Evolutionary conservation across 2,329 filamentous ascomycete genomes (phyloP).

Genomic region (Amphichorda felina): DNA sequence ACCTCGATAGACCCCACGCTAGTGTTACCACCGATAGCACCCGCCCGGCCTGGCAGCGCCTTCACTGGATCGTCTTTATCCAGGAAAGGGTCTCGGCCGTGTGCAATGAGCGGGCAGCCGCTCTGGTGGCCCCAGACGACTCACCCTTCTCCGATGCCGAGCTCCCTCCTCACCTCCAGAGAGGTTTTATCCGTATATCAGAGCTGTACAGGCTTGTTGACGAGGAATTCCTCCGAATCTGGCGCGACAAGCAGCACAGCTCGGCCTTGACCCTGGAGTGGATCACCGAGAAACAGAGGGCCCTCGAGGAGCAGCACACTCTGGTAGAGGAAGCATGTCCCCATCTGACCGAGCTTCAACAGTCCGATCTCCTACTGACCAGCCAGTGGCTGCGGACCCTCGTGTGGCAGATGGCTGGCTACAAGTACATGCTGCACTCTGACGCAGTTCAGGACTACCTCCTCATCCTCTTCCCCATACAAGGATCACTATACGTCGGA

Average conservation of each 20-base stretch:
- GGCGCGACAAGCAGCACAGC: background rate
- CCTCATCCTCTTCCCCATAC: background rate
- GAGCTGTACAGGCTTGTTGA: background rate
- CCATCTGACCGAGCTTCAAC: background rate
- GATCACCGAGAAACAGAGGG: background rate
- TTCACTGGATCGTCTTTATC: background rate
- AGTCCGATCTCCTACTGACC: background rate
- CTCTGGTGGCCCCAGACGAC: background rate
- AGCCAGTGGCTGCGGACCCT: conserved; percentile 1
- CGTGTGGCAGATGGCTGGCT: conserved; percentile 1
- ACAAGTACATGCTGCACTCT: conserved; percentile 1
- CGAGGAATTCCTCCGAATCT: background rate
- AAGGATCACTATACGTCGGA: background rate
- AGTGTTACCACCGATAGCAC: too few species aligned
- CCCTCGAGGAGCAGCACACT: background rate
- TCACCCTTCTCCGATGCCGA: background rate
- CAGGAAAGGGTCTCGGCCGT: background rate
- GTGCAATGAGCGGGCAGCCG: background rate
- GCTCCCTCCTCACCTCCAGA: background rate
- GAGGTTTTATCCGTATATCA: background rate
- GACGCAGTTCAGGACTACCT: background rate
- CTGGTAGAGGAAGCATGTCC: background rate
- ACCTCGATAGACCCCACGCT: background rate
- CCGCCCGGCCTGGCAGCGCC: background rate
- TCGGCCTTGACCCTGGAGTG: background rate